phyloP scores from a whole-genome alignment of 306 rosid species.

The Vigna unguiculata region DNA sequence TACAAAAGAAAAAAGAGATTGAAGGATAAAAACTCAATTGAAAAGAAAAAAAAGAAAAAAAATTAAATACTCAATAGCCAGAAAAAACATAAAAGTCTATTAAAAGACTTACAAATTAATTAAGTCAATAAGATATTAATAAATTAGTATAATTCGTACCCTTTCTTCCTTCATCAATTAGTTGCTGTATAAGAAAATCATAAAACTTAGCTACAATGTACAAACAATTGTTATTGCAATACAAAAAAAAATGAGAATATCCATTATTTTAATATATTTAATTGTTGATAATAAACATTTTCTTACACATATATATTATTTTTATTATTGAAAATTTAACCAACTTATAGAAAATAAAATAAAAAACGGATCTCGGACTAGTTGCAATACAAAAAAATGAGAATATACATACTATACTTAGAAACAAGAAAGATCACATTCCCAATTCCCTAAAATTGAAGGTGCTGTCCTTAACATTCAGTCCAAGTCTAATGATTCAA shows the following conservation, averaged over 20 bases:
- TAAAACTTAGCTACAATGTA: conserved; percentile 9
- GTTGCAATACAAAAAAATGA: conserved; percentile 4
- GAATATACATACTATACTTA: background rate
- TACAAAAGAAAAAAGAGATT: no score
- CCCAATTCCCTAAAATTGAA: conserved; percentile 16
- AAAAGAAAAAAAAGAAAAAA: no score
- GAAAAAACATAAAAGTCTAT: no score
- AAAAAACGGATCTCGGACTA: no score
- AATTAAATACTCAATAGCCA: no score
- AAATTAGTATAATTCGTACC: background rate
- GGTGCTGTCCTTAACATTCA: conserved; percentile 41
- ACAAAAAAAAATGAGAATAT: conserved; percentile 13
- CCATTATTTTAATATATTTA: no score
- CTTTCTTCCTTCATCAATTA: background rate
- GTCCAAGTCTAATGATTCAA: conserved; percentile 85
- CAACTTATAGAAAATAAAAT: no score
- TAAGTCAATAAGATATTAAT: background rate
- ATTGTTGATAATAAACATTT: no score
- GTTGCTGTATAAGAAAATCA: conserved; percentile 3
- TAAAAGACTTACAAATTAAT: no score
- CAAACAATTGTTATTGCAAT: background rate
- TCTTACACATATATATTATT: no score
- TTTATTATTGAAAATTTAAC: no score
- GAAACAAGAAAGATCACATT: conserved; percentile 13
- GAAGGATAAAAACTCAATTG: no score